Conservation (phyloP, 1,284 basidiomycete species). For the Somion occarium region DNA sequence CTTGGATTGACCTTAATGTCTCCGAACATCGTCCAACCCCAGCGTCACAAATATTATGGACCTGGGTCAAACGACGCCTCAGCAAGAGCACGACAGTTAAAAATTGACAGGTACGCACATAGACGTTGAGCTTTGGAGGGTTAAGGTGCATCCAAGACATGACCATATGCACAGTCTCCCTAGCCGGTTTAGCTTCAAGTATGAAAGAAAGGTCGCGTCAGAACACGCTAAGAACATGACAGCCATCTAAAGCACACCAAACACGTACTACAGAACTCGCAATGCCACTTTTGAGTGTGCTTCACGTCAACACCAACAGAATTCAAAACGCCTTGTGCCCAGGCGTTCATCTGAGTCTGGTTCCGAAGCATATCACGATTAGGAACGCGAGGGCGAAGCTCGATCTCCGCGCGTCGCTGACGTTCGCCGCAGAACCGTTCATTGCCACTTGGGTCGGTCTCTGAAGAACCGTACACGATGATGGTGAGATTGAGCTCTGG, state of each 20-base stretch:
- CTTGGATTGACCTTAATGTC: too few species aligned
- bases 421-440: too few species aligned
- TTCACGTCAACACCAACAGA: neutral
- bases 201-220: neutral
- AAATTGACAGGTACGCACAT: neutral
- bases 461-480: too few species aligned
- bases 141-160: neutral
- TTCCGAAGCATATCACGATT: neutral
- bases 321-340: neutral
- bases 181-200: neutral
- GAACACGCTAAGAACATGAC: too few species aligned
- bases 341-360: neutral
- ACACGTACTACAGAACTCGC: neutral
- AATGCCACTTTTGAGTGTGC: neutral
- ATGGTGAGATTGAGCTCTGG: too few species aligned
- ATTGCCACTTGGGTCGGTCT: too few species aligned
- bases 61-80: too few species aligned
- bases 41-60: neutral
- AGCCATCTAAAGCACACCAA: neutral
- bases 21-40: neutral
- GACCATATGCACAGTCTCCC: neutral
- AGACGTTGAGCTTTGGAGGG: neutral
- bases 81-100: neutral
- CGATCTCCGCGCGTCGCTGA: neutral
- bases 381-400: neutral